A percentile compares a stretch with the other conserved stretches of the same genome.
phyloP scores from a whole-genome alignment of 495 filamentous ascomycete species.

The Penicillium cinerascens region DNA sequence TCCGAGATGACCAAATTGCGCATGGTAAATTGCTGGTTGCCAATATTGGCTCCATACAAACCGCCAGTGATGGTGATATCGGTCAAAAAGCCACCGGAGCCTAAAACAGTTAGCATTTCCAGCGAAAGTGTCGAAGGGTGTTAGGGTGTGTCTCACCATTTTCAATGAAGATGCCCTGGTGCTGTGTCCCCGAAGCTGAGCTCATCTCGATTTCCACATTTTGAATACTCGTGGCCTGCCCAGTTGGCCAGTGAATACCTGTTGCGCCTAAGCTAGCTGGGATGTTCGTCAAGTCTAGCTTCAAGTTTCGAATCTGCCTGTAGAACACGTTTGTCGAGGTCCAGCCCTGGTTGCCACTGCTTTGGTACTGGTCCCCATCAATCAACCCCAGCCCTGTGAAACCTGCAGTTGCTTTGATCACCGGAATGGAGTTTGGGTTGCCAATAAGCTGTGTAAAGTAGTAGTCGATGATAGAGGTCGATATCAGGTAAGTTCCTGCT shows the following conservation, averaged over 20 bases:
- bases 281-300: slow-evolving; percentile 67
- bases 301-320: slow-evolving; percentile 72
- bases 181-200: slow-evolving; percentile 52
- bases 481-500: slow-evolving; percentile 59
- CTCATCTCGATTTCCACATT: slow-evolving; percentile 75
- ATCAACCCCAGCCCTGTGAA: slow-evolving; percentile 66
- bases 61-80: slow-evolving; percentile 69
- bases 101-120: slow-evolving; percentile 20
- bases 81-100: slow-evolving; percentile 68
- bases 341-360: slow-evolving; percentile 44
- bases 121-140: background rate
- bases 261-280: slow-evolving; percentile 48
- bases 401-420: slow-evolving; percentile 59
- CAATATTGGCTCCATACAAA: slow-evolving; percentile 58
- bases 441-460: slow-evolving; percentile 70
- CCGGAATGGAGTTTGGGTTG: slow-evolving; percentile 59
- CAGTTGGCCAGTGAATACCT: slow-evolving; percentile 77
- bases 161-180: slow-evolving; percentile 74
- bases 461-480: slow-evolving; percentile 50
- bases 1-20: slow-evolving; percentile 67
- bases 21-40: slow-evolving; percentile 82
- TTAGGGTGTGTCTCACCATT: slow-evolving; percentile 47
- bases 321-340: slow-evolving; percentile 70
- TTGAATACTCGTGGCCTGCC: slow-evolving; percentile 70
- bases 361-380: slow-evolving; percentile 62